Conservation (phyloP, 2,329 filamentous ascomycete species). For the Aspergillus sp. region DNA sequence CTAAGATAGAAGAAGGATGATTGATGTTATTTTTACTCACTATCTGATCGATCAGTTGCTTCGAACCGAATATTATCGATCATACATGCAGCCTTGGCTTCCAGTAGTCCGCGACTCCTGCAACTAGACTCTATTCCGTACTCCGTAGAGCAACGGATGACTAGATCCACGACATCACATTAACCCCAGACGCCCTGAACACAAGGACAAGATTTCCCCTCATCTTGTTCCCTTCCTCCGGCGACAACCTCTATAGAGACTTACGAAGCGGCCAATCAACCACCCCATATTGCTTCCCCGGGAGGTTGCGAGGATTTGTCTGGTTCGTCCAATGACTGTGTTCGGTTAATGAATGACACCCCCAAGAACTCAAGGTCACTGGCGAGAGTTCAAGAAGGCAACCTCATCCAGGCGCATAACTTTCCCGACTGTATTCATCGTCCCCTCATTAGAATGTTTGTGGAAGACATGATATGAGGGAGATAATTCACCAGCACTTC, state of each 20-base stretch:
- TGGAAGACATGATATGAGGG: no score
- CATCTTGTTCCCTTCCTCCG: background rate
- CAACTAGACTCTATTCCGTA: no score
- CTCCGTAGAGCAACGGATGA: no score
- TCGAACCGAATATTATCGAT: background rate
- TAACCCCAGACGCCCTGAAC: no score
- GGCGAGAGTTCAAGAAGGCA: background rate
- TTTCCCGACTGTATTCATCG: background rate
- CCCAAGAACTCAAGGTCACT: background rate
- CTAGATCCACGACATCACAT: no score
- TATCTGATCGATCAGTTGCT: background rate
- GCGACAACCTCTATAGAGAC: background rate
- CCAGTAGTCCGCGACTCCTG: no score
- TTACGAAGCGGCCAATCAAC: background rate
- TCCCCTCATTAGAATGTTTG: no score
- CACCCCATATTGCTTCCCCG: background rate
- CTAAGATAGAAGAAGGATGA: background rate
- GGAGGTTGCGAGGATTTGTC: background rate
- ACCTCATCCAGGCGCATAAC: background rate
- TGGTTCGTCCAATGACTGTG: constrained; percentile 13
- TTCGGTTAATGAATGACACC: constrained; percentile 5
- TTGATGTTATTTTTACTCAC: background rate
- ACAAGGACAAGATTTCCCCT: background rate
- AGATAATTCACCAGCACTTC: background rate
- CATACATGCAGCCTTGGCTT: background rate